Base-by-base conservation (phyloP, 2,329 filamentous ascomycete species). In the Colletotrichum lindemuthianum region DNA sequence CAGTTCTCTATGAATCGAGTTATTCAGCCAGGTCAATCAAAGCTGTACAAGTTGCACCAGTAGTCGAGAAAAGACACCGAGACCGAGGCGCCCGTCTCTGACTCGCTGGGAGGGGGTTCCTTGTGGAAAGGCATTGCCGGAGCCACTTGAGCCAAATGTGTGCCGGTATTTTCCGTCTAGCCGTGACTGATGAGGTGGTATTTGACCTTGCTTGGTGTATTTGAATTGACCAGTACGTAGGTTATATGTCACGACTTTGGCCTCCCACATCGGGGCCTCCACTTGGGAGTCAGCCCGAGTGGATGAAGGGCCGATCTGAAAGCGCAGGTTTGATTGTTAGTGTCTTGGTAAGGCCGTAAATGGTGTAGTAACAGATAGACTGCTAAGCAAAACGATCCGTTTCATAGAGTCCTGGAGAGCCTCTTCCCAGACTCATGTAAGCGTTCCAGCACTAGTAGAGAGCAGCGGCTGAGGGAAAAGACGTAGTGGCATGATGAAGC, bases 241-340 rank as follows among this genome's bases (percentile, higher is more conserved):
- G 15, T 48, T 11, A 15, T 48, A 36, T 32, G 40, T 48, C 47
- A 51, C 34, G 39, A 16, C 51, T 47, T 40, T 50, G 39, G 41
- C 16, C 58, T 60, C 44, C 40, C 58, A 56, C 47, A 12, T 44
- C 16, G 37, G 45, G 45, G 36, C 51, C 63, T 57, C 63, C 58
- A 65, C 63, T 53, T 52, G 40, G 41, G 41, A 36, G 52, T 49
- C 45, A 43, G 39, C 40, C 32, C 10, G 13, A 39, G 32, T 57
- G 51, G 63, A 52, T 65, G 47, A 65, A 65, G 58, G 63, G 47
- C 58, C 51, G 40, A 65, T 63, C 58, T 57, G 50, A 43, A 43
- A 56, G 16, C 41, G 47, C 58, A 56, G 32, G 47, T 45, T 45
- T 39, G 37, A 43, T 16, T 15, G 13, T 6, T 12, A 43, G 43